Conservation (phyloP, 1,284 basidiomycete genomes). For the Bondarzewia mesenterica region DNA sequence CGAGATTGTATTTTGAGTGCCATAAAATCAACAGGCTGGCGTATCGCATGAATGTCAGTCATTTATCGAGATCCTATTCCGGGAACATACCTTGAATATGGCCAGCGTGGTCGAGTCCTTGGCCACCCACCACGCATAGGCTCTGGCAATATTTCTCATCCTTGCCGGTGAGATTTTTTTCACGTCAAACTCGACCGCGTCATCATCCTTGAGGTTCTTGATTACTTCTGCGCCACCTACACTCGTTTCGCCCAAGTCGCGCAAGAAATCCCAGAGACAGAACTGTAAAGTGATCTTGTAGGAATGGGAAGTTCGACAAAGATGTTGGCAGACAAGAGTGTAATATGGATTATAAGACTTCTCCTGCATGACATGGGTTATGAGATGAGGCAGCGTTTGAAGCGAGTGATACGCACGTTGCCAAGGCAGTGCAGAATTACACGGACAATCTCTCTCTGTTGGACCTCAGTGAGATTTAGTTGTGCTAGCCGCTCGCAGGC, state of each 20-base stretch:
- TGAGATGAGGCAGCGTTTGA: neutral
- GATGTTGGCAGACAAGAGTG: constrained; percentile 74
- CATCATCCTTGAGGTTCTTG: constrained; percentile 49
- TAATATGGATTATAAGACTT: constrained; percentile 95
- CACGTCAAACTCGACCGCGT: constrained; percentile 35
- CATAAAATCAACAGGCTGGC: constrained; percentile 83
- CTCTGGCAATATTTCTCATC: constrained; percentile 59
- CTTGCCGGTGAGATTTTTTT: constrained; percentile 55
- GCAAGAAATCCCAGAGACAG: constrained; percentile 94
- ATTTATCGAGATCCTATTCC: neutral
- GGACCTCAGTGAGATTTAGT: constrained; percentile 80
- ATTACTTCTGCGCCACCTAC: constrained; percentile 80
- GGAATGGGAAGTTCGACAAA: constrained; percentile 68
- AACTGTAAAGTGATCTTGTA: constrained; percentile 94
- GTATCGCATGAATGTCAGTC: neutral
- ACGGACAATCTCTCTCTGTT: constrained; percentile 90
- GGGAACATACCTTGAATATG: constrained; percentile 67
- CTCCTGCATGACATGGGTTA: constrained; percentile 48
- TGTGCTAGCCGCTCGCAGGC: constrained; percentile 83
- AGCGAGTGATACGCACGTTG: constrained; percentile 47
- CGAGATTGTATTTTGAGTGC: constrained; percentile 53
- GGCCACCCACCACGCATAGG: constrained; percentile 81
- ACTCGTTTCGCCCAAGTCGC: constrained; percentile 79
- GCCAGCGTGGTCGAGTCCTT: constrained; percentile 65
- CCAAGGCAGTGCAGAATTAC: constrained; percentile 92